Percentiles rank a stretch among this genome's conserved stretches.
These are phyloP conservation scores for Fusarium liriodendri DNA, from an alignment of 2,329 filamentous ascomycete species.

Conservation along the genomic window DNA sequence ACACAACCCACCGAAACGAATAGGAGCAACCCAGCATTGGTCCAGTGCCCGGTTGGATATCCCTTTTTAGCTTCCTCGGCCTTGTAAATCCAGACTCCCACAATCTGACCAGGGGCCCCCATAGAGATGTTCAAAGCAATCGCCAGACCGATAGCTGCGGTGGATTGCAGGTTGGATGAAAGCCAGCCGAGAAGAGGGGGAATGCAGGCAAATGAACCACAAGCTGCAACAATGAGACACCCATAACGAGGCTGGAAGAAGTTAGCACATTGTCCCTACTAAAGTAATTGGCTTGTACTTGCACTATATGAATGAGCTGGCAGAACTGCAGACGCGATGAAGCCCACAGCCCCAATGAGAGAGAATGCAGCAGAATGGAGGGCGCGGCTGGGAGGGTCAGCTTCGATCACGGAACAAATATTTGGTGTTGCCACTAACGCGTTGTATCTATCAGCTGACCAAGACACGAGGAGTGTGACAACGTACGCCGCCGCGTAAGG, in stretches of 20 bases:
- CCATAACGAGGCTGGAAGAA: slow-evolving; percentile 63
- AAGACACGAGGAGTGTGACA: slow-evolving; percentile 54
- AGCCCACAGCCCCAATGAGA: slow-evolving; percentile 57
- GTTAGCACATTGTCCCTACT: not conserved
- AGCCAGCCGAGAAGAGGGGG: slow-evolving; percentile 75
- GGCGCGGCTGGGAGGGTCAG: slow-evolving; percentile 43
- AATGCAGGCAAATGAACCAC: slow-evolving; percentile 73
- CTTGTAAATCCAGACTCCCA: slow-evolving; percentile 79
- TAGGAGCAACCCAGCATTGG: slow-evolving; percentile 68
- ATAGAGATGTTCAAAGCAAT: slow-evolving; percentile 75
- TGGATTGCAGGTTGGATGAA: slow-evolving; percentile 72
- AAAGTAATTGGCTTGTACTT: not conserved
- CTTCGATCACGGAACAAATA: fast-evolving
- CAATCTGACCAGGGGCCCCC: slow-evolving; percentile 74
- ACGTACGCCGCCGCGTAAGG: slow-evolving; percentile 69
- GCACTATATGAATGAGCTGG: slow-evolving; percentile 64
- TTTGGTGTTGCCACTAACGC: slow-evolving; percentile 41
- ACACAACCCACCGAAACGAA: slow-evolving; percentile 67
- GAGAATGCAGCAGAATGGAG: slow-evolving; percentile 55
- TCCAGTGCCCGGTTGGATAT: slow-evolving; percentile 76
- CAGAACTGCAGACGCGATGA: slow-evolving; percentile 71
- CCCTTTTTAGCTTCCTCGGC: slow-evolving; percentile 66
- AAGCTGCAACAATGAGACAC: slow-evolving; percentile 72
- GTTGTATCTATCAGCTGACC: slow-evolving; percentile 70
- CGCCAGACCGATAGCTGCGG: slow-evolving; percentile 71